Base-by-base conservation (phyloP, 75 land plant species). In the Pinus taeda region DNA sequence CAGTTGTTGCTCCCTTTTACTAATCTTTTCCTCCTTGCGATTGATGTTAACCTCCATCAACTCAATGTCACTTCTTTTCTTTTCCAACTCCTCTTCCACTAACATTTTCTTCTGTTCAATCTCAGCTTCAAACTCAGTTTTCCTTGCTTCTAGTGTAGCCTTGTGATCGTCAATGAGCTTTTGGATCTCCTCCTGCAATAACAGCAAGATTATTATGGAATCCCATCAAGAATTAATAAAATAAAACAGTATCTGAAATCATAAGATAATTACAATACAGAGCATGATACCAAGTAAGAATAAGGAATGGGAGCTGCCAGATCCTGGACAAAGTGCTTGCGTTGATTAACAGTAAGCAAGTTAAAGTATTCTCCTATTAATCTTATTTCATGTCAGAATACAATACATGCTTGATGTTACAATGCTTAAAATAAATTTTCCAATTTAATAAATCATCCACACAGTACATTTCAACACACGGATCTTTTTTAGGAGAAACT, bases 121-220 rank as follows among this genome's bases (percentile, higher is more conserved):
- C 65, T 93, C 95, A 49, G 81, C 69, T 57, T 93, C 89, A 85
- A 88, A 88, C 73, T 90, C 95, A 11, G n/a, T 78, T 69, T 79
- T 85, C 66, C 85, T 89, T 9, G 77, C 73, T 61, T 88, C 89
- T 53, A 93, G 71, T 15, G 74, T 73, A 17, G 81, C 73, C 33
- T 82, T 86, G 37, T 93, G 91, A 9, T 94, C 87, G 63, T 91
- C 91, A 71, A 92, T 21, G 33, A 86, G 80, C 81, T 77, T 81
- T 74, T 90, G 86, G 39, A 93, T 71, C 64, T 85, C 93, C 79
- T 78, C 86, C 98, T 95, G 85, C 64, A 70, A n/a, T 74, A 22
- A 64, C 24, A 37, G 12, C 6, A 11, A 24, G 30, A 75, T 22
- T 24, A 6, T 15, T 36, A 26, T 58, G 58, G 21, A 53, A 14